Evolutionary conservation across 805 yeast genomes (phyloP).

Genomic region (Wickerhamiella occidentalis): DNA sequence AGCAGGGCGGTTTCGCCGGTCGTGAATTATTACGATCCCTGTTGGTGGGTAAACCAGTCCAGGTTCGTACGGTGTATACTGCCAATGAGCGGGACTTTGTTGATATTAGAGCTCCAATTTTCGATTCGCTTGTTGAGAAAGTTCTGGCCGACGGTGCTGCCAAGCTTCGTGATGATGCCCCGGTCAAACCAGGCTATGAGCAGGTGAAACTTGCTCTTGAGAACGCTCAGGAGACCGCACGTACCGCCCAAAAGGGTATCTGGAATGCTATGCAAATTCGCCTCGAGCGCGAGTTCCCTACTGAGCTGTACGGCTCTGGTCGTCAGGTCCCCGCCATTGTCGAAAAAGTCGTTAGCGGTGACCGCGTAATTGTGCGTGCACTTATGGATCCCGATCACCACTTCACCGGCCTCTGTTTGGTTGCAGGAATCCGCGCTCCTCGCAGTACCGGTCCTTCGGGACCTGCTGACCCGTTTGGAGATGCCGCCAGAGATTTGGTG

Average conservation of each 20-base stretch:
- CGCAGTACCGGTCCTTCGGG: conserved; percentile 40
- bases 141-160: conserved; percentile 48
- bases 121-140: conserved; percentile 45
- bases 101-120: conserved; percentile 52
- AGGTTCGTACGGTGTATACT: conserved; percentile 46
- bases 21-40: conserved; percentile 51
- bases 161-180: conserved; percentile 45
- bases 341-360: conserved; percentile 70
- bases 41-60: conserved; percentile 51
- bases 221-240: conserved; percentile 37
- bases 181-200: conserved; percentile 33
- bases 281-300: conserved; percentile 20
- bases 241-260: conserved; percentile 39
- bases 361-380: conserved; percentile 53
- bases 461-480: conserved; percentile 44
- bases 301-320: conserved; percentile 19
- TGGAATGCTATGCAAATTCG: conserved; percentile 35
- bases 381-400: conserved; percentile 40
- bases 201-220: conserved; percentile 26
- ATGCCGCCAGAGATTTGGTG: conserved; percentile 51
- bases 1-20: conserved; percentile 42
- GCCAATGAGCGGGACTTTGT: conserved; percentile 50
- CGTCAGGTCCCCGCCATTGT: conserved; percentile 47
- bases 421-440: conserved; percentile 68
- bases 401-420: conserved; percentile 43